Base-by-base conservation (phyloP, 2,329 filamentous ascomycete genomes). In the Aspergillus texensis region DNA sequence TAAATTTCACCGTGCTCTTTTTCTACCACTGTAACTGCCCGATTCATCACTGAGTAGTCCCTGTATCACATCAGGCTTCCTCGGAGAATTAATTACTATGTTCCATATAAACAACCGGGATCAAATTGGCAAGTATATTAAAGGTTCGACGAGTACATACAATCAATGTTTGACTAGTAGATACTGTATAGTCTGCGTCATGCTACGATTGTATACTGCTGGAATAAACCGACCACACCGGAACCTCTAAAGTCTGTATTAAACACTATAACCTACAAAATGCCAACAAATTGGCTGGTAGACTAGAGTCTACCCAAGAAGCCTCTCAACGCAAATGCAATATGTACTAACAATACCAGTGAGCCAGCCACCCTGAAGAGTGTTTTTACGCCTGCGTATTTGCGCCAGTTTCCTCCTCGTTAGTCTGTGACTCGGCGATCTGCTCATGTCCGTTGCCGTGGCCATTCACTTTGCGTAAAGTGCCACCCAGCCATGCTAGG, bases 401-500 rank as follows among this genome's bases (percentile, higher is more conserved):
- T 57, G 58, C 41, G 30, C 28, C 61, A 14, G 39, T n/a, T 26
- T 53, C 52, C 34, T 36, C 57, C 19, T 57, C 53, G 16, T 36
- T 16, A 21, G n/a, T 11, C 30, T 41, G 61, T 14, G 63, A 58
- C n/a, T 63, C 63, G 28, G 19, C n/a, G 12, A 41, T 34, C 36
- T 34, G 39, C 32, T 58, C 59, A 58, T 6, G 24, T 36, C 28
- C 41, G 21, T 54, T 52, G 30, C 56, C n/a, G 19, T 28, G 61
- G 26, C 57, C 64, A 19, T 60, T 60, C 14, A 62, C 59, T 52
- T 65, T 73, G 39, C 74, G 70, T 16, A 79, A 64, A 24, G 73
- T 71, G 32, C 72, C 74, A 9, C 75, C 75, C 11, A 79, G 65
- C 77, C 77, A 78, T 11, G 75, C 72, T 19, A 78, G 64, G 0